phyloP scores from a whole-genome alignment of 139 green algal species.

The Chlamydomonas eustigma region DNA sequence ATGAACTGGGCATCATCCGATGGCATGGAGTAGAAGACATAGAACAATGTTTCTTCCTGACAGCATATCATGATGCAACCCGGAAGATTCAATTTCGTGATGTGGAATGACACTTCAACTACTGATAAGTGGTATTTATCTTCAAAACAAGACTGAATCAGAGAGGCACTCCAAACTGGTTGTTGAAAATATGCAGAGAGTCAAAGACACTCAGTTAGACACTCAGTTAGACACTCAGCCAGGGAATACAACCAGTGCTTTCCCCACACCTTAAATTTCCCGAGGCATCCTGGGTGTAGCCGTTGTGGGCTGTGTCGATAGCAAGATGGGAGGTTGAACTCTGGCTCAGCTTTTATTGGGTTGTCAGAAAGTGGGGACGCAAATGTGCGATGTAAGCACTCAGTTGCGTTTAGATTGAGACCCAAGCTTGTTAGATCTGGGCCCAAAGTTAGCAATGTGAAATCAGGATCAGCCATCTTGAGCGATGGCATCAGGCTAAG shows the following conservation, averaged over 20 bases:
- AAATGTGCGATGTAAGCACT: slow-evolving; percentile 49
- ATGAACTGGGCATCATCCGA: slow-evolving; percentile 86
- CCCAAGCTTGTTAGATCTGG: slow-evolving; percentile 94
- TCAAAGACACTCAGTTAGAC: too few species aligned
- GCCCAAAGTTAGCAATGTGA: slow-evolving; percentile 92
- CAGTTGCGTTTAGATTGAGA: slow-evolving; percentile 84
- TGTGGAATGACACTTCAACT: too few species aligned
- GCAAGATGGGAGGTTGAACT: slow-evolving; percentile 83
- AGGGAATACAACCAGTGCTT: too few species aligned
- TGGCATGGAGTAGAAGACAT: slow-evolving; percentile 72
- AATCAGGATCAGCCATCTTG: slow-evolving; percentile 85
- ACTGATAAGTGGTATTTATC: too few species aligned
- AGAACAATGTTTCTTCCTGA: slow-evolving; percentile 95
- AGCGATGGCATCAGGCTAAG: slow-evolving; percentile 92
- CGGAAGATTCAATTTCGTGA: too few species aligned
- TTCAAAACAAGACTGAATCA: too few species aligned
- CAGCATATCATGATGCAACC: too few species aligned
- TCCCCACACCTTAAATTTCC: slow-evolving; percentile 88
- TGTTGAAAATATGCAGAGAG: too few species aligned
- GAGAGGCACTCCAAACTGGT: too few species aligned
- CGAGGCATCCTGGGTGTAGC: slow-evolving; percentile 78
- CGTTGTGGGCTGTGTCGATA: slow-evolving; percentile 77
- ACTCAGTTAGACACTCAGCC: too few species aligned
- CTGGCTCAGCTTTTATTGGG: slow-evolving; percentile 66
- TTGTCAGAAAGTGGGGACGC: slow-evolving; percentile 80